A percentile compares a stretch with the other conserved stretches of the same genome.
Conservation (phyloP, 129 eudicot genomes). For the Artemisia annua region DNA sequence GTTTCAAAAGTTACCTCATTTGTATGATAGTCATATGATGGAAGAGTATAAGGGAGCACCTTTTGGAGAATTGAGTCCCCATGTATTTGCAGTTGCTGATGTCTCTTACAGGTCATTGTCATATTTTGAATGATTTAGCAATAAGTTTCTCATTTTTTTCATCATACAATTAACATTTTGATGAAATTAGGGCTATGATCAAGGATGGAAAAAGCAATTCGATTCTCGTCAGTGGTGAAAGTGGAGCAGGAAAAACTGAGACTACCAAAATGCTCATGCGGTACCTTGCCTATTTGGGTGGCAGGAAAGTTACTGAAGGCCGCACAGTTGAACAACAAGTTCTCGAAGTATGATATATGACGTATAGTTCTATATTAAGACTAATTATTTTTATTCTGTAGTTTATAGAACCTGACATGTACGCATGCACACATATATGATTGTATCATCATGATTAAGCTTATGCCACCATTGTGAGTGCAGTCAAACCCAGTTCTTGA, state of each 20-base stretch:
- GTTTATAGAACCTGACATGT: slow-evolving; percentile 13
- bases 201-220: slow-evolving; percentile 93
- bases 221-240: slow-evolving; percentile 97
- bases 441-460: slow-evolving; percentile 13
- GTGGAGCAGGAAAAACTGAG: slow-evolving; percentile 99
- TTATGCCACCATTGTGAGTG: slow-evolving; percentile 34
- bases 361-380: slow-evolving; percentile 39
- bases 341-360: slow-evolving; percentile 83
- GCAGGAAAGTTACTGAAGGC: slow-evolving; percentile 94
- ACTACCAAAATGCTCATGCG: slow-evolving; percentile 99
- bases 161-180: background rate
- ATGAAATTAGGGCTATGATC: slow-evolving; percentile 85
- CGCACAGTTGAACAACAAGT: slow-evolving; percentile 99
- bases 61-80: slow-evolving; percentile 96
- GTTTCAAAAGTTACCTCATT: slow-evolving; percentile 93
- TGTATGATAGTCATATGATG: slow-evolving; percentile 94
- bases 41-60: slow-evolving; percentile 97
- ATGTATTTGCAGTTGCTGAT: slow-evolving; percentile 99
- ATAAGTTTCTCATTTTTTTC: background rate
- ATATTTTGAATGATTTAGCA: slow-evolving; percentile 8
- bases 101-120: slow-evolving; percentile 78
- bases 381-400: slow-evolving; percentile 17
- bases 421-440: background rate
- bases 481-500: slow-evolving; percentile 99
- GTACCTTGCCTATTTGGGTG: slow-evolving; percentile 96